Base-by-base conservation (phyloP, 306 rosid genomes). In the Medicago arabica region DNA sequence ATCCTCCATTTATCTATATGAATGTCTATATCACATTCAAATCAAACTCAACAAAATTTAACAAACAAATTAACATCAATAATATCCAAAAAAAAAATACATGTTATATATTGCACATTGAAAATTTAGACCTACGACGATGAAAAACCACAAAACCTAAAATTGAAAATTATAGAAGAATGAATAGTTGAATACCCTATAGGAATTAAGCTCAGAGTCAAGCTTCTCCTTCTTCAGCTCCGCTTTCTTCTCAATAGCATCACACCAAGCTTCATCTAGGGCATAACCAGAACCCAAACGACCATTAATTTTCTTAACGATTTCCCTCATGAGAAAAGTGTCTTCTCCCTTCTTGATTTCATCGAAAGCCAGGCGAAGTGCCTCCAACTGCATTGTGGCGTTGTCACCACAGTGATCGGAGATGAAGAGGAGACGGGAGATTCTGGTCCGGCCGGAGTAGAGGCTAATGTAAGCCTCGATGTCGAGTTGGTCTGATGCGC, bases 271-370 rank as follows among this genome's bases (percentile, higher is more conserved):
- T 4, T 25, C n/a, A 41, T 96, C 99, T 84, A 87, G 51, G 15
- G 4, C 82, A 23, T 90, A 92, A 40, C 78, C 58, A 5, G 89
- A 72, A 0, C 97, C 97, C 76, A 92, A 72, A 57, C 97, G 78
- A 1, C 98, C 92, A 31, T 77, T 84, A 65, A 92, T 96, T 81
- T 83, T 92, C 79, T 78, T 89, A 75, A 80, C 92, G 0, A 92
- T 92, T 34, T 96, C 99, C 49, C 98, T 85, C 51, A 89, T 84
- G 25, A 89, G 64, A 69, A 86, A 88, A 39, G 99, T 88, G 40
- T 96, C 88, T 87, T 92, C 98, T 1, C 98, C 98, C 85, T 92
- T 92, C 89, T 92, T 92, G 55, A 96, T 89, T 86, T 90, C 99
- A 10, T 96, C 98, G 83, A 88, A 90, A 2, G 96, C 99, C 96